Evolutionary conservation across 495 filamentous ascomycete genomes (phyloP), one percentile per base, ranked within the genome.

Genomic region (Lepraria neglecta): DNA sequence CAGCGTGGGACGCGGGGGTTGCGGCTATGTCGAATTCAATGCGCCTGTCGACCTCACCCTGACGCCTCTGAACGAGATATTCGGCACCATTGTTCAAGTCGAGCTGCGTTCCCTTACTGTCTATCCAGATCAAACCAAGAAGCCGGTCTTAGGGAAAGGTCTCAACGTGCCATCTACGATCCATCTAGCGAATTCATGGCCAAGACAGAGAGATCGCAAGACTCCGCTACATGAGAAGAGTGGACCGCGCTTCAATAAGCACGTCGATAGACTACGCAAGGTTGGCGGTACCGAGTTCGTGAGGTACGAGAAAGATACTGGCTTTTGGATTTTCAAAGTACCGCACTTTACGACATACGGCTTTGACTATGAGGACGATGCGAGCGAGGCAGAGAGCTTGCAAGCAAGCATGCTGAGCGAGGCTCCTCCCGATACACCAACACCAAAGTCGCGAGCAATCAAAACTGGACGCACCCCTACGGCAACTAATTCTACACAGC

Each of bases 291-390:
- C 94, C 7, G 82, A 84, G 40, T 96, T 96, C 64, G 76, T 90
- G 52, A 76, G 79, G 62, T 98, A 96, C 72, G 80, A 92, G 45
- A 75, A 70, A 44, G 80, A 87, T 21, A 89, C 83, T 35, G 94
- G 94, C 56, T 82, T 87, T 28, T 98, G 94, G 94, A 80, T 82
- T 7, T 98, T 98, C 76, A 85, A 77, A 21, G 94, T 98, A 44
- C 84, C 90, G 62, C 94, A 98, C 73, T 98, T 91, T 73, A 96
- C 91, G 17, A 96, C 91, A 10, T 98, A 98, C 71, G 91, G 86
- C n/a, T 78, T 97, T 54, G 87, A 91, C 64, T 89, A 94, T 64
- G 88, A 92, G 47, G 88, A 90, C 38, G 88, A 90, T 42, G 81
- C 84, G 17, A 82, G 81, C 53, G 76, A 74, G 67, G 83, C 70